Conservation (phyloP, 1,139 yeast genomes). For the Eremothecium cymbalariae region DNA sequence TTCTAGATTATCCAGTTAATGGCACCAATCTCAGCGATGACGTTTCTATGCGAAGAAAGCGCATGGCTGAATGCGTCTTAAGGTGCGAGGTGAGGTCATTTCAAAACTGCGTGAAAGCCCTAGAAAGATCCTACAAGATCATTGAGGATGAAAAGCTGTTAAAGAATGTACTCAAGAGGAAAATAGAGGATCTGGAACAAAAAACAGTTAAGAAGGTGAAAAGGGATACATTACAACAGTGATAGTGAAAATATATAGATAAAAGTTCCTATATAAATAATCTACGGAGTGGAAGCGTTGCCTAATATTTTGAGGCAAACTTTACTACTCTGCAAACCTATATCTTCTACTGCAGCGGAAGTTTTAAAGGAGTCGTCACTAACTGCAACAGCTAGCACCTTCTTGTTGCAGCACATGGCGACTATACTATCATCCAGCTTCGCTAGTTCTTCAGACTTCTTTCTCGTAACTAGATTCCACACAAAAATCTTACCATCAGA, state of each 20-base stretch:
- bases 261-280: conserved; percentile 5
- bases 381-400: conserved; percentile 49
- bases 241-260: conserved; percentile 9
- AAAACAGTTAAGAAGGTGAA: background rate
- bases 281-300: background rate
- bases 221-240: background rate
- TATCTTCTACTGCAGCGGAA: conserved; percentile 20
- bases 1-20: conserved; percentile 11
- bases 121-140: conserved; percentile 34
- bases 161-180: conserved; percentile 49
- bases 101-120: conserved; percentile 35
- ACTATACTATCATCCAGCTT: conserved; percentile 46
- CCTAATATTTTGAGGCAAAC: conserved; percentile 16
- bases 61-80: conserved; percentile 48
- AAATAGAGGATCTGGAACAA: conserved; percentile 15
- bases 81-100: conserved; percentile 47
- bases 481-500: conserved; percentile 68
- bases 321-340: conserved; percentile 22
- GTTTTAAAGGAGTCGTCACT: conserved; percentile 52
- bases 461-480: conserved; percentile 56
- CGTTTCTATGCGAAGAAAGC: conserved; percentile 23
- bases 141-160: conserved; percentile 53
- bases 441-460: conserved; percentile 50
- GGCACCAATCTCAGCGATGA: background rate
- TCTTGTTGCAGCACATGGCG: conserved; percentile 37